Percentiles rank a stretch among this genome's conserved stretches.
These are phyloP conservation scores for Dactylellina haptotyla DNA, from an alignment of 2,329 filamentous ascomycete species.

Conservation along the genomic window DNA sequence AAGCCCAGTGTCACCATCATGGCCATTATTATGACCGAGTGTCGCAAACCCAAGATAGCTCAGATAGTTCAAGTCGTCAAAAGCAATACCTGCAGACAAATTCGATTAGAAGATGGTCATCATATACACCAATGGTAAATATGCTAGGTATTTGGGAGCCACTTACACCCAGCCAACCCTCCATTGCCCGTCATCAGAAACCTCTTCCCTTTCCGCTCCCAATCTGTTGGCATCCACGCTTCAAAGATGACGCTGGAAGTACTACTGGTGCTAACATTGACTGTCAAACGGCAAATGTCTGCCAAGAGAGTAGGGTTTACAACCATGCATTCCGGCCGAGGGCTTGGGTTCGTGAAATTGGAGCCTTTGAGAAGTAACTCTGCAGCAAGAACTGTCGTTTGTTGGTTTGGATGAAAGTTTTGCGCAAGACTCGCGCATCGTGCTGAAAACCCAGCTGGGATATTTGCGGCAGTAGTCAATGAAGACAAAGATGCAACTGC, in stretches of 20 bases:
- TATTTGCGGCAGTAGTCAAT: too few species aligned
- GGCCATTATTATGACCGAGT: slow-evolving; percentile 47
- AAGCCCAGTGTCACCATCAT: slow-evolving; percentile 36
- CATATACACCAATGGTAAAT: neutral
- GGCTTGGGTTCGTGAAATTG: slow-evolving; percentile 31
- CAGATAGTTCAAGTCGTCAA: slow-evolving; percentile 24
- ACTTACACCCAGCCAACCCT: slow-evolving; percentile 34
- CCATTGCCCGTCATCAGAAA: slow-evolving; percentile 36
- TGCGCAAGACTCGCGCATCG: slow-evolving; percentile 21
- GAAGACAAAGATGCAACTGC: too few species aligned
- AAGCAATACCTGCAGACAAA: slow-evolving; percentile 13
- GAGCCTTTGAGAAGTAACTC: slow-evolving; percentile 21
- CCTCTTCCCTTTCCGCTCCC: slow-evolving; percentile 36
- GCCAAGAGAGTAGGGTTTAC: slow-evolving; percentile 5
- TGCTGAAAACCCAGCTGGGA: too few species aligned
- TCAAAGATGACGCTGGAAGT: slow-evolving; percentile 39
- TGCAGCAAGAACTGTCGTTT: slow-evolving; percentile 19
- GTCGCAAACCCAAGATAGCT: slow-evolving; percentile 30
- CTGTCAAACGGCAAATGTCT: slow-evolving; percentile 31
- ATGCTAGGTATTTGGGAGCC: neutral
- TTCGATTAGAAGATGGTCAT: neutral
- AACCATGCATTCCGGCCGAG: neutral
- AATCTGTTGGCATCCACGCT: slow-evolving; percentile 41
- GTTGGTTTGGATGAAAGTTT: slow-evolving; percentile 28
- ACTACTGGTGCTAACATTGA: slow-evolving; percentile 35